phyloP scores from a whole-genome alignment of 1,139 yeast genomes.

The Blastobotrys persicus region DNA sequence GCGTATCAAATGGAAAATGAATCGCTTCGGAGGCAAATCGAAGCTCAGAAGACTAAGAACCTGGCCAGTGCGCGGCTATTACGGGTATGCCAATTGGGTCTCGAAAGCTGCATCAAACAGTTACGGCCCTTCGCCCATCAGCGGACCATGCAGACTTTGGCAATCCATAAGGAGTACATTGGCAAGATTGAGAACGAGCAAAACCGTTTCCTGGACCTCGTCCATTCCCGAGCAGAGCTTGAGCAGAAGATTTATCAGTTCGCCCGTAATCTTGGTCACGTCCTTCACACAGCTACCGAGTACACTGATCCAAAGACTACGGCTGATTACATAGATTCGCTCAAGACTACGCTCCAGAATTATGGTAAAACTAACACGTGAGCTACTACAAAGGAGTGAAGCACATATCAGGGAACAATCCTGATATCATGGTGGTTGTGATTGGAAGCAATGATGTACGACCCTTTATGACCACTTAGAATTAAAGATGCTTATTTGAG shows the following conservation, averaged over 20 bases:
- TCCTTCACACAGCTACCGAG: constrained; percentile 16
- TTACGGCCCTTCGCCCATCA: constrained; percentile 28
- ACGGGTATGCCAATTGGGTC: constrained; percentile 21
- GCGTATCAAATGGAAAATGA: constrained; percentile 18
- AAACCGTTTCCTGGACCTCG: constrained; percentile 23
- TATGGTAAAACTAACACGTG: neutral
- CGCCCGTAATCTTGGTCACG: constrained; percentile 25
- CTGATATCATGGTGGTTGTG: too few relatives aligned
- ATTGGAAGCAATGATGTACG: too few relatives aligned
- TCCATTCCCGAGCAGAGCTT: constrained; percentile 26
- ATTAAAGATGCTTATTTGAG: too few relatives aligned
- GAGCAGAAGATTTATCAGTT: constrained; percentile 26
- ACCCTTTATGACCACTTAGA: too few relatives aligned
- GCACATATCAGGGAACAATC: too few relatives aligned
- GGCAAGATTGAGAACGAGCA: constrained; percentile 29
- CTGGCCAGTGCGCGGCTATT: constrained; percentile 25
- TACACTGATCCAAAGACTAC: neutral
- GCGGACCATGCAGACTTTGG: constrained; percentile 28
- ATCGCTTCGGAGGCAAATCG: constrained; percentile 20
- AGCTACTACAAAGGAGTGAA: too few relatives aligned
- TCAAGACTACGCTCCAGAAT: neutral
- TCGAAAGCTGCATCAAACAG: constrained; percentile 27
- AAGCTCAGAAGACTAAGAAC: constrained; percentile 20
- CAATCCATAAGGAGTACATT: constrained; percentile 27
- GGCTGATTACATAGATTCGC: constrained; percentile 10